Evolutionary conservation across 768 basidiomycete species (phyloP).

Genomic region (Lanmaoa pseudosensibilis): DNA sequence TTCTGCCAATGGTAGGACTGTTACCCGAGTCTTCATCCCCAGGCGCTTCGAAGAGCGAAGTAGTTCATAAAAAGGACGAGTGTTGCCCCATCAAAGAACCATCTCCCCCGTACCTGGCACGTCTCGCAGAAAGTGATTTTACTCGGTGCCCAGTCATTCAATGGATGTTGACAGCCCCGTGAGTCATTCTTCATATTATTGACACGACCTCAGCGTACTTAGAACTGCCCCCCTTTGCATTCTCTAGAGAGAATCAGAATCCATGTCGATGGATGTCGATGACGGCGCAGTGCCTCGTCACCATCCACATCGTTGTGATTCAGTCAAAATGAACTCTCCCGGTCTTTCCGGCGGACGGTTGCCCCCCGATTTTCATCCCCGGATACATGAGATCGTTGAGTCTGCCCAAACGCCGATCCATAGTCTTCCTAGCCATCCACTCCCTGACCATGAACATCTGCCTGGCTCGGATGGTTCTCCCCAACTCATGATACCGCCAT

Average conservation of each 20-base stretch:
- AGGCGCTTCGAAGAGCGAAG: neutral
- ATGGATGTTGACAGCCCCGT: slow-evolving; percentile 20
- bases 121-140: neutral
- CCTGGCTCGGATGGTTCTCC: neutral
- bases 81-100: neutral
- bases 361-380: neutral
- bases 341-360: neutral
- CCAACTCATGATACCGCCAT: neutral
- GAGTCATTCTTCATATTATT: slow-evolving; percentile 4
- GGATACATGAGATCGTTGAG: neutral
- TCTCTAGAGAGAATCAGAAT: slow-evolving; percentile 9
- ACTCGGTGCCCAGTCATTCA: neutral
- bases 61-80: slow-evolving; percentile 18
- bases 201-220: neutral
- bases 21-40: slow-evolving; percentile 3
- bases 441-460: neutral
- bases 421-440: neutral
- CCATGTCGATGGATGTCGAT: slow-evolving; percentile 13
- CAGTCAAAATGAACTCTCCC: neutral
- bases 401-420: neutral
- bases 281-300: neutral
- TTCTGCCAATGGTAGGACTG: neutral
- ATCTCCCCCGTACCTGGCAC: neutral
- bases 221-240: neutral
- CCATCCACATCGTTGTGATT: neutral